Evolutionary conservation across 208 protist genomes (phyloP), one percentile per base, ranked within the genome.

Genomic region (Trichomonas tenax): DNA sequence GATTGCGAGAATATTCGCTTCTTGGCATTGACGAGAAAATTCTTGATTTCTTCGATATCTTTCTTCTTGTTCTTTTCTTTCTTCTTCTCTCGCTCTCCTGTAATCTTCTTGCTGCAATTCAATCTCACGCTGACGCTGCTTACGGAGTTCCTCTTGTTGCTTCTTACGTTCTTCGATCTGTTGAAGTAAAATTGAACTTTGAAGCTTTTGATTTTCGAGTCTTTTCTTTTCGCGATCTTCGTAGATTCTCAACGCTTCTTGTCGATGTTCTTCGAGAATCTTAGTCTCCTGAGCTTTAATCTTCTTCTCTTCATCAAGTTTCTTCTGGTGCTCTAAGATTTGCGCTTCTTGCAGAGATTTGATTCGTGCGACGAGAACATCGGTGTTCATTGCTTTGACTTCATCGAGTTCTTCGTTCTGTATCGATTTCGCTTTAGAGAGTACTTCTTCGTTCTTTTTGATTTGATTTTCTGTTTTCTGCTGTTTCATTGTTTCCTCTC

Each of bases 391-490:
- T 17, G 86, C 86, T 93, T 93, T 93, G 9, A 93, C 86, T 93
- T 93, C 86, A 93, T 93, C 86, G 38, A 93, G 86, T 51, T 93
- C 86, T 51, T 93, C 86, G 45, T 93, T 93, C 34, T 26, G 40
- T 51, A 48, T 93, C 15, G 86, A 41, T 58, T 38, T 40, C 0
- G 86, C 86, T 48, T 48, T 26, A 10, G 23, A 8, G 10, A 93
- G 15, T 0, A 31, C 31, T 34, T 34, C 0, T 34, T 93, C 86
- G 26, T 40, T 23, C 31, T 93, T 44, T 51, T 93, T 44, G 40
- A 93, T 93, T 51, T 93, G 15, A 26, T 34, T 51, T 58, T 93
- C 26, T 38, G 40, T 93, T 51, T 93, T 14, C 44, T 48, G 1
- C 86, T 51, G 0, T 51, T 51, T 34, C 6, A 38, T 21, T 0